Evolutionary conservation across 1,139 yeast genomes (phyloP).

Genomic region (Spathaspora jeffriesii): DNA sequence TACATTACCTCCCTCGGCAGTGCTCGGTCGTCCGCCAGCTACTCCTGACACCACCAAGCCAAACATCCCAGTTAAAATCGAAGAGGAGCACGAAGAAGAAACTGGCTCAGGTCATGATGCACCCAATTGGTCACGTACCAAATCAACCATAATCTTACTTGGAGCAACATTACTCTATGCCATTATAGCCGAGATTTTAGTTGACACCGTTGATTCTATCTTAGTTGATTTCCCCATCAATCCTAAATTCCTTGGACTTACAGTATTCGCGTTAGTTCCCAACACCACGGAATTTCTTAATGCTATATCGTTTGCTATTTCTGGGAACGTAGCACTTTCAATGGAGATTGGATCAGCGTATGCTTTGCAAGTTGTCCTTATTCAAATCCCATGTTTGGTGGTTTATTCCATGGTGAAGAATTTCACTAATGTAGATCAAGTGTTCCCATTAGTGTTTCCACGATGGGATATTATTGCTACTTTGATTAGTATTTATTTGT

Average conservation of each 20-base stretch:
- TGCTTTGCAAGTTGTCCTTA: slow-evolving; percentile 92
- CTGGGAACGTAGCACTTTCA: slow-evolving; percentile 93
- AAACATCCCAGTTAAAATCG: slow-evolving; percentile 5
- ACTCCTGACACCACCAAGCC: slow-evolving; percentile 7
- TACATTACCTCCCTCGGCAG: slow-evolving; percentile 15
- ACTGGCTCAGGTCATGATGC: slow-evolving; percentile 89
- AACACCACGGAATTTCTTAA: slow-evolving; percentile 96
- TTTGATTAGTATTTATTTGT: slow-evolving; percentile 81
- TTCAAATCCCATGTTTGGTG: slow-evolving; percentile 92
- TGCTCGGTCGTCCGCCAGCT: slow-evolving; percentile 7
- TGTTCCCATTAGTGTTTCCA: slow-evolving; percentile 88
- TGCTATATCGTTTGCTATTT: slow-evolving; percentile 95
- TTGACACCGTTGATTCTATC: slow-evolving; percentile 91
- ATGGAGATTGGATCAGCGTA: slow-evolving; percentile 99
- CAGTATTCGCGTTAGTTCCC: slow-evolving; percentile 95
- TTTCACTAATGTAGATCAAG: slow-evolving; percentile 38
- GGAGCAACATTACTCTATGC: slow-evolving; percentile 90
- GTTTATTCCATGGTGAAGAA: slow-evolving; percentile 63
- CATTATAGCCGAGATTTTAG: slow-evolving; percentile 90
- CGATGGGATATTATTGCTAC: slow-evolving; percentile 94
- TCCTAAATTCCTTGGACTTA: slow-evolving; percentile 89
- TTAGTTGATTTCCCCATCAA: slow-evolving; percentile 73
- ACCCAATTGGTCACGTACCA: slow-evolving; percentile 92
- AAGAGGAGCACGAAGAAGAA: slow-evolving; percentile 27
- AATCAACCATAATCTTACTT: slow-evolving; percentile 81